phyloP scores from a whole-genome alignment of 2,329 filamentous ascomycete species.

The Metarhizium anisopliae region DNA sequence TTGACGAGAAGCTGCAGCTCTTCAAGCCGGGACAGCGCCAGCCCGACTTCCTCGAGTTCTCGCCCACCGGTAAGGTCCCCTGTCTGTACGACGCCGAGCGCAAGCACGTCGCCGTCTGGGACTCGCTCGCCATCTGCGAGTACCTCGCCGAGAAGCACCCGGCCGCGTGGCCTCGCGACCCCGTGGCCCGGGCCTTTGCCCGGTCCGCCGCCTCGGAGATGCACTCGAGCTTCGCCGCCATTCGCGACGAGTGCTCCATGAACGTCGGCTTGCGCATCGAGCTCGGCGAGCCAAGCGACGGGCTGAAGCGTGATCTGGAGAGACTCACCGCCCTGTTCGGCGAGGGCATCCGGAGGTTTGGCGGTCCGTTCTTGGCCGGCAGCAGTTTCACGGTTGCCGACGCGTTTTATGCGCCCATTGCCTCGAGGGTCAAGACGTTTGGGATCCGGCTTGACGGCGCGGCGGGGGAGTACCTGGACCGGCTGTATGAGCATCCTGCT shows the following conservation, averaged over 20 bases:
- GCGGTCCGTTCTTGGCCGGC: constrained; percentile 24
- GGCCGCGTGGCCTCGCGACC: constrained; percentile 31
- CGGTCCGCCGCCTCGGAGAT: constrained; percentile 36
- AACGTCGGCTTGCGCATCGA: constrained; percentile 31
- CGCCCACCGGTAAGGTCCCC: constrained; percentile 32
- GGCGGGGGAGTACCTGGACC: constrained; percentile 24
- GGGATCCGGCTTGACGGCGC: constrained; percentile 20
- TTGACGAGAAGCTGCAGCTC: constrained; percentile 28
- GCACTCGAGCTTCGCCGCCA: constrained; percentile 32
- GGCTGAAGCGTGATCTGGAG: no score
- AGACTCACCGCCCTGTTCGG: no score
- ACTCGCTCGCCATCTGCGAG: constrained; percentile 40
- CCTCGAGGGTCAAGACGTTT: constrained; percentile 29
- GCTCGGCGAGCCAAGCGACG: constrained; percentile 16
- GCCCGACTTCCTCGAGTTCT: constrained; percentile 27
- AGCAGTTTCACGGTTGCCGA: constrained; percentile 27
- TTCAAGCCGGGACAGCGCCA: constrained; percentile 22
- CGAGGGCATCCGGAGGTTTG: no score
- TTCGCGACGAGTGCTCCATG: constrained; percentile 33
- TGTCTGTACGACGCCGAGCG: constrained; percentile 24
- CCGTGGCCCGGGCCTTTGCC: constrained; percentile 31
- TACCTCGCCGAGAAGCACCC: constrained; percentile 35
- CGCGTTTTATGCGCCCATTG: constrained; percentile 33
- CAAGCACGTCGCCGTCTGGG: constrained; percentile 27
- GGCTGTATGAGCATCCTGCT: constrained; percentile 23